These are phyloP conservation scores for Podaxis sp. DNA, from an alignment of 768 basidiomycete species.

Conservation along the genomic window DNA sequence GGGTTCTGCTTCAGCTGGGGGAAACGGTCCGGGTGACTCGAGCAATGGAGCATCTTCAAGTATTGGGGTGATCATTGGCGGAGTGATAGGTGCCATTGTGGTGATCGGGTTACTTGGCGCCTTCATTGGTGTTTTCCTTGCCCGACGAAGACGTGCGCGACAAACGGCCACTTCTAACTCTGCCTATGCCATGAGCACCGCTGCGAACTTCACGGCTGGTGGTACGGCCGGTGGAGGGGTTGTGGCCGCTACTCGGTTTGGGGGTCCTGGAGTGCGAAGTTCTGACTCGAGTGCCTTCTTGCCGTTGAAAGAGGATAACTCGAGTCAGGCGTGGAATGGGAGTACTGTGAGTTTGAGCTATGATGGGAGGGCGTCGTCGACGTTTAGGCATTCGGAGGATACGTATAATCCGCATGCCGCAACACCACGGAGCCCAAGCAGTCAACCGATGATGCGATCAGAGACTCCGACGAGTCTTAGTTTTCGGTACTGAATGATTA, in stretches of 20 bases:
- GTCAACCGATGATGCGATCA: neutral
- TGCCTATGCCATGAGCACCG: constrained; percentile 17
- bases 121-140: constrained; percentile 12
- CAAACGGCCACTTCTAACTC: neutral
- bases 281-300: constrained; percentile 70
- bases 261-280: constrained; percentile 21
- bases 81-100: constrained; percentile 13
- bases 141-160: constrained; percentile 11
- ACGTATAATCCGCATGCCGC: neutral
- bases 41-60: neutral
- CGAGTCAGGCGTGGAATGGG: constrained; percentile 53
- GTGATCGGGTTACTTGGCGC: constrained; percentile 12
- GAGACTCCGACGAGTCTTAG: neutral
- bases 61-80: constrained; percentile 8
- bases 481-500: neutral
- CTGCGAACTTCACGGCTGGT: constrained; percentile 23
- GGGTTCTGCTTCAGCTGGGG: constrained; percentile 21
- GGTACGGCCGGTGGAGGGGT: constrained; percentile 22
- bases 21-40: neutral
- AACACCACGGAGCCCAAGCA: neutral
- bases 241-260: constrained; percentile 12
- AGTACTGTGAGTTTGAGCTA: constrained; percentile 41
- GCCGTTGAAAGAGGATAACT: constrained; percentile 60
- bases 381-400: constrained; percentile 10
- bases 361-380: constrained; percentile 13